Base-by-base conservation (phyloP, 768 basidiomycete genomes). In the Suillus fuscotomentosus region DNA sequence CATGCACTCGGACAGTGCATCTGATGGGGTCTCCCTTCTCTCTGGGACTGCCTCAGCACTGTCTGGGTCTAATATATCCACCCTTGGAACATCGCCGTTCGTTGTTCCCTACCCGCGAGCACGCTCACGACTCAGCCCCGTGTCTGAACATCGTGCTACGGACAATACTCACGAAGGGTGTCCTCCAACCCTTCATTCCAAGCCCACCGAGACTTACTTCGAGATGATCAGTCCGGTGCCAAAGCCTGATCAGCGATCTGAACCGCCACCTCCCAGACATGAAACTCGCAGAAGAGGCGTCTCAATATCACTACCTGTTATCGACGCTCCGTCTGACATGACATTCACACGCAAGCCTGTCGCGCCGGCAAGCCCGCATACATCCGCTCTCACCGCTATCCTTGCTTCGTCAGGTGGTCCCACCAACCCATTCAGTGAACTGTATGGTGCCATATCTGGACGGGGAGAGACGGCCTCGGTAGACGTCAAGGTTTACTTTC, bases 361-460 rank as follows among this genome's bases (percentile, higher is more conserved):
- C 6, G 67, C 69, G 0, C 80, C 84, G 0, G 60, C 74, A 10
- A 78, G 75, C 36, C 76, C 83, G 0, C 79, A 73, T 11, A 82
- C 80, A 70, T 95, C 94, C 1, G 84, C 88, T 31, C 78, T 97
- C 20, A 88, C 91, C 0, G 79, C 88, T 1, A 87, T 93, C 80
- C 83, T 98, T 31, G 90, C 89, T 2, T 84, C 90, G 2, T 82
- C 82, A 9, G 79, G 84, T 45, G 81, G 85, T 15, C 73, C 79
- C 47, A 82, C 90, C 11, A 97, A 97, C 73, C 95, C 97, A 1
- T 97, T 96, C 75, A 83, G 90, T 7, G 90, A 95, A 69, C 77
- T 92, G 36, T 99, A 99, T 72, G 90, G 90, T 9, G 86, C 91
- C 6, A 91, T 95, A 31, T 90, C 92, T 0, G 92, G 94, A 0